Conservation (phyloP, 2,329 filamentous ascomycete genomes). For the Microcyclospora tardicrescens region DNA sequence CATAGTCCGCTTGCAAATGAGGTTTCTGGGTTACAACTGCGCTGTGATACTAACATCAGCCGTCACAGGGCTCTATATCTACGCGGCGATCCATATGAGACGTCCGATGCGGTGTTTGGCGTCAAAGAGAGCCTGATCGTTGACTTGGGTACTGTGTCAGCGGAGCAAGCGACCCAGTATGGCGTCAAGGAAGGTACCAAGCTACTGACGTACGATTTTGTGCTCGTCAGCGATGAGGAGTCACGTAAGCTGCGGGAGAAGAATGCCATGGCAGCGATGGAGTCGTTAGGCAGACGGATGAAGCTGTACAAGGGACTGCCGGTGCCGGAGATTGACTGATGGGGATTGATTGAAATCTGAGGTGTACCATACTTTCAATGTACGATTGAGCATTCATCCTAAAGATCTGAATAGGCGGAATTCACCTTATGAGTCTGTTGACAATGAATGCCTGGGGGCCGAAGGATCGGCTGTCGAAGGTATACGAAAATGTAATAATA, state of each 20-base stretch:
- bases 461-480: too few relatives aligned
- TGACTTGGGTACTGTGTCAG: slow-evolving; percentile 43
- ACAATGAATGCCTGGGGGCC: too few relatives aligned
- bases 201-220: slow-evolving; percentile 52
- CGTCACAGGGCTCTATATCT: slow-evolving; percentile 56
- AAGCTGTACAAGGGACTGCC: slow-evolving; percentile 66
- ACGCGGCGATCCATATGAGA: slow-evolving; percentile 67
- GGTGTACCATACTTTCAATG: too few relatives aligned
- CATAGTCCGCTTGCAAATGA: slow-evolving; percentile 5
- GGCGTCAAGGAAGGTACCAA: slow-evolving; percentile 50
- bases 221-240: slow-evolving; percentile 60
- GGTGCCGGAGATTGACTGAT: slow-evolving; percentile 53
- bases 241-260: slow-evolving; percentile 52
- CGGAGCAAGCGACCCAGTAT: slow-evolving; percentile 45
- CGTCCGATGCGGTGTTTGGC: slow-evolving; percentile 72
- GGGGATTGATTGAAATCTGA: neutral
- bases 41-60: neutral
- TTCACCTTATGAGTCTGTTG: too few relatives aligned
- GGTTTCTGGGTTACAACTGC: neutral
- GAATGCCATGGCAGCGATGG: slow-evolving; percentile 54
- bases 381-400: too few relatives aligned
- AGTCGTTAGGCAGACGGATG: slow-evolving; percentile 52
- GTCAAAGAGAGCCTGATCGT: slow-evolving; percentile 71
- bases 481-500: too few relatives aligned
- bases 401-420: too few relatives aligned